Base-by-base conservation (phyloP, 2,329 filamentous ascomycete species). In the Aspergillus persii region DNA sequence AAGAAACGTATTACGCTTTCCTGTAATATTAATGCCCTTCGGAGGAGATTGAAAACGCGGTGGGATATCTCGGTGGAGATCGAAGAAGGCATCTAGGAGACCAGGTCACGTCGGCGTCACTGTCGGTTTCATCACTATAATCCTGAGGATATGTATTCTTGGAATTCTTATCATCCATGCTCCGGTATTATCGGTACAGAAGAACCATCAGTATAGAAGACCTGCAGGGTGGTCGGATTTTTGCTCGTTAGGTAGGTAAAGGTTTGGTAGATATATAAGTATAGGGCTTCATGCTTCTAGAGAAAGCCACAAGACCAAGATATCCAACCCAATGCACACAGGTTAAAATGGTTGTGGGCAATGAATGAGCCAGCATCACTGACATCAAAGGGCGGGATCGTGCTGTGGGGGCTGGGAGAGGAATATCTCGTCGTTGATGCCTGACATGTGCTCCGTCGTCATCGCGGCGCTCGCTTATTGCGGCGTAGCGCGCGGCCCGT, bases 391-490 rank as follows among this genome's bases (percentile, higher is more conserved):
- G 36, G 36, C 36, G 33, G 33, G 33, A 11, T 36, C 3, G 33
- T 7, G 15, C 11, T 6, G 12, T n/a, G 15, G 36, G 15, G 36
- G 36, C 36, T 41, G 36, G 36, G 36, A 41, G 36, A 41, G 18
- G 18, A 23, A 23, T 23, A 23, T 23, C 18, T 23, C 2, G 18
- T 23, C 18, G 18, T 23, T 23, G 18, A 23, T 23, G 18, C 18
- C 18, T 23, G n/a, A 23, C 18, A 23, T 23, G 18, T 23, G 18
- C 18, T 23, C 18, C 44, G 39, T 58, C 57, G 41, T 58, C 53
- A 60, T 62, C 58, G 31, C n/a, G 4, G 27, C 12, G 23, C 53
- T 58, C 56, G 63, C 63, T 63, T 60, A 65, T 50, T 65, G 52
- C 54, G 56, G 55, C 49, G 44, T 52, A 54, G 63, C 46, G 59